Percentiles rank a stretch among this genome's conserved stretches.
phyloP scores from a whole-genome alignment of 2,329 filamentous ascomycete genomes.

The Fusarium poae region DNA sequence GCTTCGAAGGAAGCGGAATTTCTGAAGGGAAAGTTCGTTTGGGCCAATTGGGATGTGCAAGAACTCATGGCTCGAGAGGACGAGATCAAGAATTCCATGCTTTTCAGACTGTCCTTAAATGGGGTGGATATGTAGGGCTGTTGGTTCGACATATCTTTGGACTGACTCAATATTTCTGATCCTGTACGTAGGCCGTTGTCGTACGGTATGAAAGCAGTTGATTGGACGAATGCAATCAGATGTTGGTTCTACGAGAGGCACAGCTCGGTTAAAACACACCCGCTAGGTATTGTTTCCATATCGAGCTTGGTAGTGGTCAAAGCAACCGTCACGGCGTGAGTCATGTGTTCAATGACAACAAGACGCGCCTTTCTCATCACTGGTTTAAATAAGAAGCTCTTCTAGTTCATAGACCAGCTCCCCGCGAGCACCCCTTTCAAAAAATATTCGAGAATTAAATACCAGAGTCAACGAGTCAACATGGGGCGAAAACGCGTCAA shows the following conservation, averaged over 20 bases:
- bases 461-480: not conserved
- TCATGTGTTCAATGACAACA: not conserved
- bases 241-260: not conserved
- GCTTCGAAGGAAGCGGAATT: not conserved
- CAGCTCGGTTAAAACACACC: not conserved
- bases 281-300: not conserved
- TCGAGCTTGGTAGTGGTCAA: not conserved
- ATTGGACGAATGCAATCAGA: not conserved
- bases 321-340: not conserved
- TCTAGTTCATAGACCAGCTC: rapidly evolving
- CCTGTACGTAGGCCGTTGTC: not conserved
- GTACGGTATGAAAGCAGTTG: not conserved
- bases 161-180: not conserved
- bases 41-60: slow-evolving; percentile 2
- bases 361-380: not conserved
- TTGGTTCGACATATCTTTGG: no score
- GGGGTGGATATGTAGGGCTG: not conserved
- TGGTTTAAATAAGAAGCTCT: not conserved
- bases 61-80: not conserved
- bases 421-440: not conserved
- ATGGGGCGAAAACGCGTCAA: not conserved
- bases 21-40: slow-evolving; percentile 2
- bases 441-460: rapidly evolving
- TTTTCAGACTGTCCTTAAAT: not conserved
- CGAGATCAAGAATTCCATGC: not conserved